Percentiles rank a stretch among this genome's conserved stretches.
phyloP scores from a whole-genome alignment of 225 moss, liverwort and hornwort genomes.

The Thuidium tamariscinum region DNA sequence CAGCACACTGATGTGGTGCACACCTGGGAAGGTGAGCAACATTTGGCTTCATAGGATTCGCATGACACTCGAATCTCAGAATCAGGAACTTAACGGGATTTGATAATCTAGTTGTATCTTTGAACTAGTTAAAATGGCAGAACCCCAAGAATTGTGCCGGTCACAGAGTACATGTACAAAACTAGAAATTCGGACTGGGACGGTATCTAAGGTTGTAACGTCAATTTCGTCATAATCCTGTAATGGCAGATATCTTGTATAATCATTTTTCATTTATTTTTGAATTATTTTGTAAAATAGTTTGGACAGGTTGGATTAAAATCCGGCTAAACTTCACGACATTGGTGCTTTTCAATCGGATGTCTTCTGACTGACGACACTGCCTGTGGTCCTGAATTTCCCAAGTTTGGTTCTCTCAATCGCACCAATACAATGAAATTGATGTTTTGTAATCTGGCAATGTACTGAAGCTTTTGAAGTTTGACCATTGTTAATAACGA shows the following conservation, averaged over 20 bases:
- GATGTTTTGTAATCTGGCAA: not conserved
- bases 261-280: not conserved
- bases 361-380: not conserved
- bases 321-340: not conserved
- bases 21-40: constrained; percentile 25
- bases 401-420: not conserved
- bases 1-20: not conserved
- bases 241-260: not conserved
- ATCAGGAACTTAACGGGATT: not conserved
- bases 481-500: not conserved
- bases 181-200: not conserved
- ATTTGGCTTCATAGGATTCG: not conserved
- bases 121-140: not conserved
- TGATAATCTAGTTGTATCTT: not conserved
- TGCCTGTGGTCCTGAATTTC: not conserved
- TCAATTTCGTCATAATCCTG: not conserved
- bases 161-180: not conserved
- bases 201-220: not conserved
- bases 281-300: not conserved
- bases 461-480: not conserved
- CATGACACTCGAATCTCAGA: not conserved
- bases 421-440: not conserved
- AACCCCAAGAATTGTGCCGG: not conserved
- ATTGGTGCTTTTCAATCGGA: no score
- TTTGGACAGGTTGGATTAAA: not conserved